Evolutionary conservation across 2,329 filamentous ascomycete genomes (phyloP).

Genomic region (Emmonsiellopsis sp.): DNA sequence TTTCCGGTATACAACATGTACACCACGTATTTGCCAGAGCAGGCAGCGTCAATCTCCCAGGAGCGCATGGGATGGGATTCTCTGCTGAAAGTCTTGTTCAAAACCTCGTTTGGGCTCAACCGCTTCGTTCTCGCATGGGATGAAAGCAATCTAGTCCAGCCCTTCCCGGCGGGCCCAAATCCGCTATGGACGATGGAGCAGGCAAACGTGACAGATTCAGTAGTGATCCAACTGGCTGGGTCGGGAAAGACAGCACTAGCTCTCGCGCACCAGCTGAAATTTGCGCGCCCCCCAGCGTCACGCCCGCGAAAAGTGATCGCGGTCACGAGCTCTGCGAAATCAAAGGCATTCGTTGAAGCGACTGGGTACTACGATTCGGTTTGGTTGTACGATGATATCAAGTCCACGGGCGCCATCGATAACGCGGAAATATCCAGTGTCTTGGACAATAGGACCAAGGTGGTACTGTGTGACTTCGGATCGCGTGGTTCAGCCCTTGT

Average conservation of each 20-base stretch:
- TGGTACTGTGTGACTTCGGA: constrained; percentile 1
- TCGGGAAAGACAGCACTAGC: constrained; percentile 17
- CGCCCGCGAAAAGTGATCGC: constrained; percentile 11
- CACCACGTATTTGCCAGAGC: constrained; percentile 1
- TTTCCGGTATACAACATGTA: constrained; percentile 15
- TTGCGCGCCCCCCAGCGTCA: constrained; percentile 10
- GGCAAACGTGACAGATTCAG: constrained; percentile 9
- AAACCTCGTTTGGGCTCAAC: constrained; percentile 14
- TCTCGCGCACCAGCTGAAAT: constrained; percentile 15
- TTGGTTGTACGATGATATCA: neutral
- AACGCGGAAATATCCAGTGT: neutral
- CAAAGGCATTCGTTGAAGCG: constrained; percentile 7
- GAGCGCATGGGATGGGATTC: constrained; percentile 13
- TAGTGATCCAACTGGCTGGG: constrained; percentile 14
- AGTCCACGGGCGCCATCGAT: neutral
- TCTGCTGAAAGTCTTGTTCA: constrained; percentile 13
- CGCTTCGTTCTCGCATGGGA: constrained; percentile 16
- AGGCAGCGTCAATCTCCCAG: constrained; percentile 4
- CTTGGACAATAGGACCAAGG: neutral
- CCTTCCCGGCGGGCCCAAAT: constrained; percentile 3
- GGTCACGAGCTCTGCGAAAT: constrained; percentile 13
- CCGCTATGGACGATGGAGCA: constrained; percentile 14
- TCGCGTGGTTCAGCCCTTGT: neutral
- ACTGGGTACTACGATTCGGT: constrained; percentile 1
- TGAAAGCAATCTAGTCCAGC: constrained; percentile 3